A percentile compares a stretch with the other conserved stretches of the same genome.
phyloP scores from a whole-genome alignment of 257 asterid genomes.

The Leonotis leonurus region DNA sequence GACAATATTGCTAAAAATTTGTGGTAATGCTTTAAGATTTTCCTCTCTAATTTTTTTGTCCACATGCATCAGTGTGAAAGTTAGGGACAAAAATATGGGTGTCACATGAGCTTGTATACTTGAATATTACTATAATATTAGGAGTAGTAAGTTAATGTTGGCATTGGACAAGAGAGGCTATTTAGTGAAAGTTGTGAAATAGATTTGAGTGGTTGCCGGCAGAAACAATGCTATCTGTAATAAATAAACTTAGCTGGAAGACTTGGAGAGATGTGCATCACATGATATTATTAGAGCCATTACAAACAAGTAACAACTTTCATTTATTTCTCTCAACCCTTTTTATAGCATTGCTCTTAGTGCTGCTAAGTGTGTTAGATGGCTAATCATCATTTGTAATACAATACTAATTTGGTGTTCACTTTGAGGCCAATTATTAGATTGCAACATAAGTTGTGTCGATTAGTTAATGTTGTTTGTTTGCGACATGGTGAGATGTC shows the following conservation, averaged over 20 bases:
- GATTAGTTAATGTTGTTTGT: too few relatives aligned
- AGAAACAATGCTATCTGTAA: slow-evolving; percentile 1
- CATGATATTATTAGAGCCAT: neutral
- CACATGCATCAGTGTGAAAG: slow-evolving; percentile 13
- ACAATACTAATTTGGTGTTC: too few relatives aligned
- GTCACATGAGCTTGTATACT: slow-evolving; percentile 6
- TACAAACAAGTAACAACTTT: neutral
- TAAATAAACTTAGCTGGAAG: neutral
- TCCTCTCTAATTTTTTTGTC: too few relatives aligned
- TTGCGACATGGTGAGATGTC: too few relatives aligned
- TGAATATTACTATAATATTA: neutral
- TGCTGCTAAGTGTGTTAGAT: too few relatives aligned
- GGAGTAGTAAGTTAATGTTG: neutral
- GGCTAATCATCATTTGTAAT: too few relatives aligned
- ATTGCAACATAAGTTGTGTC: too few relatives aligned
- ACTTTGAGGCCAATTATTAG: too few relatives aligned
- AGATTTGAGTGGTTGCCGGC: slow-evolving; percentile 2
- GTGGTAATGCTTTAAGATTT: neutral
- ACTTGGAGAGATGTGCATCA: neutral
- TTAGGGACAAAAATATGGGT: slow-evolving; percentile 13
- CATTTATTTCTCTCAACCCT: neutral
- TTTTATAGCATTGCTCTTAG: neutral
- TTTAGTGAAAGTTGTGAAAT: neutral
- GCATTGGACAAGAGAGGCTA: neutral
- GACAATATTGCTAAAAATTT: too few relatives aligned